Evolutionary conservation across 257 asterid genomes (phyloP).

Genomic region (Misopates orontium): DNA sequence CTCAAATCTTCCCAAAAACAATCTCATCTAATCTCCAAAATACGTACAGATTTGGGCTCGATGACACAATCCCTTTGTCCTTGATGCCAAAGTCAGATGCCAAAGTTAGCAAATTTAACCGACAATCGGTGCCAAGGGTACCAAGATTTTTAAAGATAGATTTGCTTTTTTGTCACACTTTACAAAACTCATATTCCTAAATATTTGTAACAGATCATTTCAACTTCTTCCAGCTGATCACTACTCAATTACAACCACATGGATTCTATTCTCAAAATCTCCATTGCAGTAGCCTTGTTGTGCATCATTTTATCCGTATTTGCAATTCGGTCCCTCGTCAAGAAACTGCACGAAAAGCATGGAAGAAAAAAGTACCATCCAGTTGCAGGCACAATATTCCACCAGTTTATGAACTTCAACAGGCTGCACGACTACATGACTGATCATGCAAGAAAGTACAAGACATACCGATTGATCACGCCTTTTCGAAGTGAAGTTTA

Average conservation of each 20-base stretch:
- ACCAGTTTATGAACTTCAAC: slow-evolving; percentile 56
- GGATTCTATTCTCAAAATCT: slow-evolving; percentile 16
- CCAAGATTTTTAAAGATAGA: no score
- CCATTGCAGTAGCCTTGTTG: slow-evolving; percentile 29
- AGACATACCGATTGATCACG: slow-evolving; percentile 55
- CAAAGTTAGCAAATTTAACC: no score
- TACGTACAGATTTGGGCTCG: no score
- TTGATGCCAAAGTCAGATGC: no score
- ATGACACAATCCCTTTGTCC: no score
- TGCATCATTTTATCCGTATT: slow-evolving; percentile 18
- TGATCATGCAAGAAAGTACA: slow-evolving; percentile 49
- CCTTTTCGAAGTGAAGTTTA: slow-evolving; percentile 60
- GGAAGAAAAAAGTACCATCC: slow-evolving; percentile 46
- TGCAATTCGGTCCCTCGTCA: slow-evolving; percentile 3
- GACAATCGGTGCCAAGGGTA: no score
- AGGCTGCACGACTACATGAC: slow-evolving; percentile 69
- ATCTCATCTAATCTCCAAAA: no score
- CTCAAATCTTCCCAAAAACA: no score
- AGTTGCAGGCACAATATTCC: slow-evolving; percentile 48
- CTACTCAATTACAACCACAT: not conserved
- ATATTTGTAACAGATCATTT: not conserved
- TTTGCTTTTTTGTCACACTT: no score
- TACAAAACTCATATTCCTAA: not conserved
- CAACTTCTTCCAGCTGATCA: not conserved
- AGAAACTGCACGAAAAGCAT: slow-evolving; percentile 17